Evolutionary conservation across 495 filamentous ascomycete species (phyloP), one percentile per base, ranked within the genome.

Genomic region (Friedmanniomyces simplex): DNA sequence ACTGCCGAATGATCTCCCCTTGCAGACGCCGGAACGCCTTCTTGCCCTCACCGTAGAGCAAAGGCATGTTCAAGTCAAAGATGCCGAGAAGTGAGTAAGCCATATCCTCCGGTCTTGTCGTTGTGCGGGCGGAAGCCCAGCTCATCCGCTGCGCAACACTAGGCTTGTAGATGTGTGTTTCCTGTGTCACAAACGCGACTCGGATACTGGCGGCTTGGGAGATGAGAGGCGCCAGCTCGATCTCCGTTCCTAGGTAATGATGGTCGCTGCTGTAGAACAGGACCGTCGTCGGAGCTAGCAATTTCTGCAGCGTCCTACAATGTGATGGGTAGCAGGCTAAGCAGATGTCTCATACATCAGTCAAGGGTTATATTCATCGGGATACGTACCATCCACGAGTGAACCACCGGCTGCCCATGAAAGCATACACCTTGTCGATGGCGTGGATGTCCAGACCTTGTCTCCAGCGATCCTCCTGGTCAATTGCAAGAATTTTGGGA

Each of bases 31-130:
- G 55, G 49, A 72, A 68, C 21, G 70, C 63, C 21, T 63, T 65
- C 3, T 57, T 36, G 0, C 68, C 69, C 36, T 74, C 71, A 11
- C 71, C 71, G 48, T 74, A 74, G 12, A 70, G 57, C 32, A 72
- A 56, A 1, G 66, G 60, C 66, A 72, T 70, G 50, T 67, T 70
- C 36, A 72, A 48, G n/a, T 60, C 52, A 48, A 71, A 69, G 20
- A 72, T 39, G 16, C 70, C 70, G 11, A 72, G 42, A 2, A 72
- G 58, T 36, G 55, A 65, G 48, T 71, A 72, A 3, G 70, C 70
- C 18, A 62, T 60, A 45, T 72, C 70, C 57, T 72, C 70, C 4
- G 54, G n/a, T 20, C 46, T 45, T 26, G 46, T 55, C 10, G 60
- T 52, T 12, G 14, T 36, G 47, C 63, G 47, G 2, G 36, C 39